These are phyloP conservation scores for Wolfiporia cocos DNA, from an alignment of 1,284 basidiomycete genomes.

Conservation along the genomic window DNA sequence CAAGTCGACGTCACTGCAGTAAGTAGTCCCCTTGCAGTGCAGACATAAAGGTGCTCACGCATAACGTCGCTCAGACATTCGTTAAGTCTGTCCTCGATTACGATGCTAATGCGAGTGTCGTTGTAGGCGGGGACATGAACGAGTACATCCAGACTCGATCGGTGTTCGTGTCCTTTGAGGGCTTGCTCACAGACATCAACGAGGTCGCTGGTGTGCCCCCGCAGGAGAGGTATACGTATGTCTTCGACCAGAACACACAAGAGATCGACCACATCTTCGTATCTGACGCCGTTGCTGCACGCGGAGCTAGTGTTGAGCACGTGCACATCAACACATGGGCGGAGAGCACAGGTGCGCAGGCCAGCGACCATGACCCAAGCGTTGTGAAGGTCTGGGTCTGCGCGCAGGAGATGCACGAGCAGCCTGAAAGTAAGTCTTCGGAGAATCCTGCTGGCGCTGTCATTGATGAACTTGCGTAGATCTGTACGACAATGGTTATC, in stretches of 20 bases:
- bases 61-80: conserved; percentile 44
- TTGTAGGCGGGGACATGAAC: conserved; percentile 61
- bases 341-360: conserved; percentile 30
- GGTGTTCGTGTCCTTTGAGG: conserved; percentile 40
- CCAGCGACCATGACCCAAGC: conserved; percentile 58
- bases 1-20: conserved; percentile 49
- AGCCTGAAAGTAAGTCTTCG: not conserved
- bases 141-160: conserved; percentile 50
- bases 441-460: not conserved
- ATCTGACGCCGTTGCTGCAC: conserved; percentile 37
- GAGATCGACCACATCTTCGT: conserved; percentile 57
- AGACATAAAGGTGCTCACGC: not conserved
- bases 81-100: conserved; percentile 37
- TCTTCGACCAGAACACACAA: conserved; percentile 53
- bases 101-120: conserved; percentile 42
- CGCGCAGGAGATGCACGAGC: not conserved
- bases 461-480: not conserved
- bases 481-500: not conserved
- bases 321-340: conserved; percentile 58
- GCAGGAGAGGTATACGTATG: conserved; percentile 55
- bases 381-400: conserved; percentile 48
- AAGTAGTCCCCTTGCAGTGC: conserved; percentile 14
- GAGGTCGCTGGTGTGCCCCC: conserved; percentile 39
- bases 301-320: conserved; percentile 35
- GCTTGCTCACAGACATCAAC: conserved; percentile 44